Evolutionary conservation across 176 grass and related monocot genomes (phyloP), one percentile per base, ranked within the genome.

Genomic region (Thinopyrum elongatum): DNA sequence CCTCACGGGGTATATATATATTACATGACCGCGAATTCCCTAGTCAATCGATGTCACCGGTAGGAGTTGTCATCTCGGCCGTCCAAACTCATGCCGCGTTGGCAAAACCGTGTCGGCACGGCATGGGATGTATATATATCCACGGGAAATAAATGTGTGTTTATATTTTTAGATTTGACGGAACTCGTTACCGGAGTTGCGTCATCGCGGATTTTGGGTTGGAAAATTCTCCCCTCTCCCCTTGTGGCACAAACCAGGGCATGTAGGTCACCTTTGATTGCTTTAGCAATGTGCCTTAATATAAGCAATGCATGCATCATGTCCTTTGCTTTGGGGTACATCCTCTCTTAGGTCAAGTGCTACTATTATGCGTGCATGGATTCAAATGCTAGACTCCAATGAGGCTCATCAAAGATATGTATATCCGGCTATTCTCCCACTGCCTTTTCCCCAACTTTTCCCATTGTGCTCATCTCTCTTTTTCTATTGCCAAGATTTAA

Each of bases 321-420:
- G 77, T 91, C 81, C 81, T 84, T 88, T 80, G 77, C 61, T 88
- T 85, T 59, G 49, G 82, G 85, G 85, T 78, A 71, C 88, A 82
- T 51, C 83, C 64, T 85, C 66, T 70, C 89, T n/a, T 61, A 83
- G 85, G 85, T 80, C 76, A 91, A 76, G 77, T 87, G 84, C 61
- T 68, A 69, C 19, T 58, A 58, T 58, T 22, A 22, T 58, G 53
- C 53, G 0, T 76, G 81, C 89, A 90, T 88, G 62, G 69, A 58
- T 87, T 93, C 94, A 96, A 94, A 93, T 91, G 82, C 91, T 91
- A 93, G 59, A 44, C 35, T 88, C 94, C 91, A 93, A 96, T 78
- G 65, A 71, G 81, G 47, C 66, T 76, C 60, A 87, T 84, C 90
- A 87, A 91, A 85, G 65, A 59, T 65, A 91, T 73, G 70, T 61